Evolutionary conservation across 2,329 filamentous ascomycete species (phyloP), one percentile per base, ranked within the genome.

Genomic region (Xylaria sp.): DNA sequence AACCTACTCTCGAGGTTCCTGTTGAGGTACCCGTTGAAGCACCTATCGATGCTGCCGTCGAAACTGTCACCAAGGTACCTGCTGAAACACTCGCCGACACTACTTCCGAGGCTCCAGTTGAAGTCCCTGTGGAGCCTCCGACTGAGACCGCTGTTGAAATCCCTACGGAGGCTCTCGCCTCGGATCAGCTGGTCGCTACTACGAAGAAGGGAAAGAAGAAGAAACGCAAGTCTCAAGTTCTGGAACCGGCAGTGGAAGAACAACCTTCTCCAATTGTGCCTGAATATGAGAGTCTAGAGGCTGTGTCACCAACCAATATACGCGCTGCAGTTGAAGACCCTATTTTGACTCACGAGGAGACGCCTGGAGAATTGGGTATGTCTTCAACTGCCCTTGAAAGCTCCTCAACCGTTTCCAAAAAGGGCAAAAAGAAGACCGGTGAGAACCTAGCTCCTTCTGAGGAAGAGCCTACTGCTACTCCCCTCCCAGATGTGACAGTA

Each of bases 401-500:
- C 66, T 66, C 71, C 65, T 59, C 66, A 66, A 74, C 60, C 65
- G 63, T 40, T 9, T 67, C 72, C 13, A 70, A 76, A 68, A 75
- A 76, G 60, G 70, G 54, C 5, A 76, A 75, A 66, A 77, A 77
- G 64, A 77, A 75, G 69, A 75, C 75, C 65, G 71, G 65, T 66
- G 77, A 75, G 58, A 75, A 76, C 63, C 70, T 65, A 51, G 55
- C 13, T 55, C 21, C 60, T 25, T 58, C 18, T 53, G 71, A 69
- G 12, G 71, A 73, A 44, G 58, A 48, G 25, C 3, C 62, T 47
- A 27, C 23, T 37, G 16, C 16, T 35, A 8, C 48, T 29, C 16
- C 44, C 12, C 23, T 18, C 23, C 37, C 16, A 10, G 64, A 67
- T 18, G 29, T 21, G n/a, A 25, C 18, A 13, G 16, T 23, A 9